These are phyloP conservation scores for Chaetomiaceae sp. DNA, from an alignment of 2,329 filamentous ascomycete species.

Conservation along the genomic window DNA sequence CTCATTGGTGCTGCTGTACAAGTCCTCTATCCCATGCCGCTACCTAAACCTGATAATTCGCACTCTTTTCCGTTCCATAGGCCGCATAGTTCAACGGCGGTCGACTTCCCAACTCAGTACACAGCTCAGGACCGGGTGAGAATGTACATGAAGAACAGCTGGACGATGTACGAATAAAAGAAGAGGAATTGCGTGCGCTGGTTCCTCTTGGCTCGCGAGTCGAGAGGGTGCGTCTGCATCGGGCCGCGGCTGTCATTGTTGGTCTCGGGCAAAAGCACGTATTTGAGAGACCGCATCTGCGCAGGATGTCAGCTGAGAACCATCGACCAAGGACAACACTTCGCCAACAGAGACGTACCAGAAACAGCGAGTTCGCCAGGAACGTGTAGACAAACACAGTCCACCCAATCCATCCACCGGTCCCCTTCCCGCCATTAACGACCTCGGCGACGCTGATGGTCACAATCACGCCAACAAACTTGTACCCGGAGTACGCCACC, in stretches of 20 bases:
- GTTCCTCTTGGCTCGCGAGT: conserved; percentile 79
- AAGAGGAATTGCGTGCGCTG: conserved; percentile 88
- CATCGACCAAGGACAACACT: background rate
- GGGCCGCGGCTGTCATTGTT: conserved; percentile 58
- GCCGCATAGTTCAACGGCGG: too few relatives aligned
- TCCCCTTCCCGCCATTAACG: conserved; percentile 70
- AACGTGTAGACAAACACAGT: conserved; percentile 86
- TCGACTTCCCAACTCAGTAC: background rate
- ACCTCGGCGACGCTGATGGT: conserved; percentile 77
- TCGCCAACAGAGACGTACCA: conserved; percentile 52
- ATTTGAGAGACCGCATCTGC: conserved; percentile 88
- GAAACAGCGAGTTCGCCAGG: conserved; percentile 86
- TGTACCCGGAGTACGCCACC: conserved; percentile 95
- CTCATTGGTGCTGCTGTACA: too few relatives aligned
- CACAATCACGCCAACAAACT: conserved; percentile 93
- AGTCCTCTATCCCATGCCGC: too few relatives aligned
- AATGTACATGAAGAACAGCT: conserved; percentile 91
- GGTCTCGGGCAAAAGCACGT: conserved; percentile 86
- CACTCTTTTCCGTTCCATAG: too few relatives aligned
- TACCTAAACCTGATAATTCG: too few relatives aligned
- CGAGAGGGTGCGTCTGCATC: conserved; percentile 48
- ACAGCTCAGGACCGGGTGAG: conserved; percentile 37
- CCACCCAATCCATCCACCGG: conserved; percentile 86
- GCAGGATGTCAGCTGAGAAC: conserved; percentile 13
- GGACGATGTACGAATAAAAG: conserved; percentile 88